A percentile compares a stretch with the other conserved stretches of the same genome.
Conservation (phyloP, 225 moss, liverwort and hornwort genomes). For the Marchantia paleacea region DNA sequence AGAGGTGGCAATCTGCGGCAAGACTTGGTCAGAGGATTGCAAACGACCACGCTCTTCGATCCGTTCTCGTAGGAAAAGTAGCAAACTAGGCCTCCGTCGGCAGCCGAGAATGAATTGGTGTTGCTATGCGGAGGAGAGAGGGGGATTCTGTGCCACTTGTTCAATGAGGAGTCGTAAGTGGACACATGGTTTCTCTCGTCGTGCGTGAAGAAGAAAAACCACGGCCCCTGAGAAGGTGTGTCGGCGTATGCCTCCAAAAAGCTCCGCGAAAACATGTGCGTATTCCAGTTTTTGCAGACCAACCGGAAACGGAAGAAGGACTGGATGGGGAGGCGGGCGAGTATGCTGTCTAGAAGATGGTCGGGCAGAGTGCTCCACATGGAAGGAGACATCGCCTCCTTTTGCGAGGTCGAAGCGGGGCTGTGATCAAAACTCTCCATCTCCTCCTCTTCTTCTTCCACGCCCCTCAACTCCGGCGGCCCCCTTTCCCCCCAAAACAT, state of each 20-base stretch:
- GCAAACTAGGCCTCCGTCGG: slow-evolving; percentile 46
- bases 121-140: slow-evolving; percentile 48
- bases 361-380: slow-evolving; percentile 47
- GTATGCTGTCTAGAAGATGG: slow-evolving; percentile 42
- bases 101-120: slow-evolving; percentile 45
- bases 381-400: slow-evolving; percentile 32
- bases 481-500: slow-evolving; percentile 4
- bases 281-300: slow-evolving; percentile 48
- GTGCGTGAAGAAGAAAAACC: slow-evolving; percentile 50
- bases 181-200: slow-evolving; percentile 48
- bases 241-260: slow-evolving; percentile 47
- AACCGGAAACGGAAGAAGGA: slow-evolving; percentile 47
- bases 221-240: slow-evolving; percentile 41
- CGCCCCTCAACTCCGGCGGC: slow-evolving; percentile 3
- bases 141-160: slow-evolving; percentile 47
- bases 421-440: not conserved
- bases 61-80: slow-evolving; percentile 50
- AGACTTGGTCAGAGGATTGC: slow-evolving; percentile 45
- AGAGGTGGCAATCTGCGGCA: slow-evolving; percentile 42
- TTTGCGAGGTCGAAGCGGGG: slow-evolving; percentile 15
- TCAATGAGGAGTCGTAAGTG: slow-evolving; percentile 43
- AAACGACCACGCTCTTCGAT: slow-evolving; percentile 45
- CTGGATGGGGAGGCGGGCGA: slow-evolving; percentile 42
- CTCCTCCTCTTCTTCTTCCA: slow-evolving; percentile 7
- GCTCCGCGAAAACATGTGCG: slow-evolving; percentile 37